A percentile compares a stretch with the other conserved stretches of the same genome.
phyloP scores from a whole-genome alignment of 2,329 filamentous ascomycete species.

The Fusarium miscanthi region DNA sequence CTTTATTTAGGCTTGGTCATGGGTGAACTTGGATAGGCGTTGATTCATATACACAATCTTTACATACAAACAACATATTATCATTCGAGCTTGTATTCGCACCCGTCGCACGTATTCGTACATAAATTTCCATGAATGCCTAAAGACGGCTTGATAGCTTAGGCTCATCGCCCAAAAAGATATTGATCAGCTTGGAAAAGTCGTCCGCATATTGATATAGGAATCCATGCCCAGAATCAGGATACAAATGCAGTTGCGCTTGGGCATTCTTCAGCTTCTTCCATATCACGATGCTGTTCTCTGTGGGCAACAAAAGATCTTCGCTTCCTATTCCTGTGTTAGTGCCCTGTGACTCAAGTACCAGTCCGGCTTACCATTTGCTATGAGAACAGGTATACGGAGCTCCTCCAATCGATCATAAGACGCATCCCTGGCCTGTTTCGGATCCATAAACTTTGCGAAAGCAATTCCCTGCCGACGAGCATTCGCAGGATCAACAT shows the following conservation, averaged over 20 bases:
- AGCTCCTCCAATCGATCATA: conserved; percentile 51
- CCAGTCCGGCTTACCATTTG: conserved; percentile 48
- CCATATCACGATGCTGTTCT: conserved; percentile 54
- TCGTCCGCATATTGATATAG: conserved; percentile 50
- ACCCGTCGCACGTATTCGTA: fast-evolving
- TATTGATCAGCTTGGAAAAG: conserved; percentile 49
- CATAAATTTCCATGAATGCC: background rate
- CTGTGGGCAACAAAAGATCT: conserved; percentile 51
- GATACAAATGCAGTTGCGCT: conserved; percentile 50
- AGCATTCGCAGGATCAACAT: conserved; percentile 44
- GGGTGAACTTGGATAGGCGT: background rate
- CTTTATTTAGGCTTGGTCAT: background rate
- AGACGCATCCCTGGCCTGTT: conserved; percentile 47
- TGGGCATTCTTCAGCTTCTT: conserved; percentile 47
- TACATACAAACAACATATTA: background rate
- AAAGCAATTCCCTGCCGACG: conserved; percentile 50
- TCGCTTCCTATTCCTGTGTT: conserved; percentile 45
- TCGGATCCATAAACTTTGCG: conserved; percentile 51
- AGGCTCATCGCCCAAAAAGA: conserved; percentile 43
- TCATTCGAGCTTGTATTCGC: fast-evolving
- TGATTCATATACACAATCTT: conserved; percentile 4
- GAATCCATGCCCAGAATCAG: conserved; percentile 52
- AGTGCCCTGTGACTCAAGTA: background rate
- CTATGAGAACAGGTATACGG: conserved; percentile 51
- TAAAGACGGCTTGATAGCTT: conserved; percentile 35